phyloP scores from a whole-genome alignment of 2,329 filamentous ascomycete species.

The Claviceps sorghi region DNA sequence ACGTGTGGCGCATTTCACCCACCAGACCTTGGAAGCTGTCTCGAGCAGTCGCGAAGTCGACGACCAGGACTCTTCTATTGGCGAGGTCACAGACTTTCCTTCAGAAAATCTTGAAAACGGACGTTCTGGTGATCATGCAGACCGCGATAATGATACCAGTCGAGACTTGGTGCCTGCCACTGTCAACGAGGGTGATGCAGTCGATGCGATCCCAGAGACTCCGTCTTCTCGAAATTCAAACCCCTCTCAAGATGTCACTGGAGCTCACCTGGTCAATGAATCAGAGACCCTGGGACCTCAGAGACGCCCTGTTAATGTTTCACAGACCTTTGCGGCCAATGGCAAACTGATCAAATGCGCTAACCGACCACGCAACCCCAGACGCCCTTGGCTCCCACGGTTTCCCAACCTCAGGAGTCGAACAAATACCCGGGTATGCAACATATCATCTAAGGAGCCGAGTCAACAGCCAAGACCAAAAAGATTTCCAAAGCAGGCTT shows the following conservation, averaged over 20 bases:
- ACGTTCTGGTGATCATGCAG: not conserved
- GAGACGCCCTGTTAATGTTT: not conserved
- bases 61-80: not conserved
- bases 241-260: not conserved
- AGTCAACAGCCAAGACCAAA: not conserved
- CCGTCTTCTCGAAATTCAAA: not conserved
- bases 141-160: not conserved
- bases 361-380: constrained; percentile 3
- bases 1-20: not conserved
- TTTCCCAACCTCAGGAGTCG: constrained; percentile 1
- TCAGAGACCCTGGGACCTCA: not conserved
- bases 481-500: not conserved
- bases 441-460: not conserved
- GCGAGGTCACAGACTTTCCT: not conserved
- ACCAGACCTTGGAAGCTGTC: not conserved
- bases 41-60: not conserved
- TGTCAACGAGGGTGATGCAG: not conserved
- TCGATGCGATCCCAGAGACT: not conserved
- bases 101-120: not conserved
- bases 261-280: not conserved
- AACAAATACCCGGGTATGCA: not conserved
- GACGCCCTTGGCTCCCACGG: constrained; percentile 3
- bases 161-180: not conserved
- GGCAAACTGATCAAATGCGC: not conserved
- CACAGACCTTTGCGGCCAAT: not conserved